phyloP scores from a whole-genome alignment of 140 eudicot genomes.

The Ambrosia hybrid region DNA sequence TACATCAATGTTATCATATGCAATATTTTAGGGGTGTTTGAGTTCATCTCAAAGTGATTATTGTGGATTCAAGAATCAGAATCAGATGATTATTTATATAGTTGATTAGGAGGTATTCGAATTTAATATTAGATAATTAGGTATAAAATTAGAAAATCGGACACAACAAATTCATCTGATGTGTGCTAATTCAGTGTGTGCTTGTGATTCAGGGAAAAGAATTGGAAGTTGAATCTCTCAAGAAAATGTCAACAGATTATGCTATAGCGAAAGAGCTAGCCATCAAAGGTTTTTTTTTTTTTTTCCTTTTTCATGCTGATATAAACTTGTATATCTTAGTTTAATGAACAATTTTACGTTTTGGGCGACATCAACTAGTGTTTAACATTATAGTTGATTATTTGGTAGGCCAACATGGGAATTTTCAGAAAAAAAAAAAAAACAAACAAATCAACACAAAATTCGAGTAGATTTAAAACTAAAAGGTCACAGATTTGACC shows the following conservation, averaged over 20 bases:
- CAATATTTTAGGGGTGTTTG: background rate
- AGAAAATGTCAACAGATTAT: conserved; percentile 62
- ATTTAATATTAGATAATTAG: background rate
- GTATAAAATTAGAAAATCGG: background rate
- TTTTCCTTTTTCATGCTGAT: background rate
- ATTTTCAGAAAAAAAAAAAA: background rate
- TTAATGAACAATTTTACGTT: background rate
- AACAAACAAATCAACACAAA: background rate
- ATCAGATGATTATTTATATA: background rate
- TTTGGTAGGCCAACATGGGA: background rate
- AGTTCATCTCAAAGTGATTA: background rate
- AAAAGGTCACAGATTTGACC: background rate
- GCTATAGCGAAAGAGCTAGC: conserved; percentile 64
- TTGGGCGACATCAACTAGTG: background rate
- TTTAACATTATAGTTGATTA: conserved; percentile 6
- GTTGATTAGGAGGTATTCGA: background rate
- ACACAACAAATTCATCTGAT: background rate
- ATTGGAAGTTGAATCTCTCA: conserved; percentile 62
- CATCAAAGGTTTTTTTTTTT: conserved; percentile 72
- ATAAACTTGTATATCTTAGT: background rate
- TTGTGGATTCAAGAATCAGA: background rate
- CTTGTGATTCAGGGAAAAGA: conserved; percentile 53
- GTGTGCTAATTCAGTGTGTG: background rate
- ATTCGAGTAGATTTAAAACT: background rate
- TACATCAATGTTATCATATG: background rate